Evolutionary conservation across 495 filamentous ascomycete genomes (phyloP), one percentile per base, ranked within the genome.

Genomic region (Xylaria curta): DNA sequence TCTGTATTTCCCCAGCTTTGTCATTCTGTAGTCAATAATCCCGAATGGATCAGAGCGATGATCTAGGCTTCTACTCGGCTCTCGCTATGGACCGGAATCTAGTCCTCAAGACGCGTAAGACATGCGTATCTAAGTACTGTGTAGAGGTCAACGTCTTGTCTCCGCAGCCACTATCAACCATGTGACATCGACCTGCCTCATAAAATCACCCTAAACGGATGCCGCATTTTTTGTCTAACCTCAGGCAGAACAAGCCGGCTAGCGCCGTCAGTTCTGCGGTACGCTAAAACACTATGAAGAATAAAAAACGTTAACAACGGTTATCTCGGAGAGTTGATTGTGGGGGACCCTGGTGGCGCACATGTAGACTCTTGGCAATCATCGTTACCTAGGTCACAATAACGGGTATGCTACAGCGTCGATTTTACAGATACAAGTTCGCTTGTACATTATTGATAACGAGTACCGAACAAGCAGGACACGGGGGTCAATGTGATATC

Each of bases 311-410:
- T 24, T 26, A 24, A 19, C n/a, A 46, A 33, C 40, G 21, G 17
- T 42, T 42, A 24, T 65, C 36, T 67, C 49, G 65, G 65, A 67
- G n/a, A 54, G 36, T 67, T 56, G 15, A 42, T 66, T 54, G 63
- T 26, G 28, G 26, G 28, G 17, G 28, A 51, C 28, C n/a, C 44
- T 47, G 10, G 63, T 31, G 24, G 26, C 28, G 31, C 40, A 9
- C 42, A 65, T 65, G 61, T 54, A 8, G n/a, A 40, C 47, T 42
- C 47, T 56, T 51, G 47, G 65, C 36, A 54, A 28, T 28, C 21
- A n/a, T 60, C 58, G n/a, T 59, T 58, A 42, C 44, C 17, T 9
- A n/a, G 21, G 33, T 66, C 44, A 21, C 63, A 53, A 15, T 28
- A 51, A 36, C 44, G 40, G 19, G 46, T 31, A 66, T 8, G 7